A percentile compares a stretch with the other conserved stretches of the same genome.
phyloP scores from a whole-genome alignment of 306 rosid species.

The Gillenia trifoliata region DNA sequence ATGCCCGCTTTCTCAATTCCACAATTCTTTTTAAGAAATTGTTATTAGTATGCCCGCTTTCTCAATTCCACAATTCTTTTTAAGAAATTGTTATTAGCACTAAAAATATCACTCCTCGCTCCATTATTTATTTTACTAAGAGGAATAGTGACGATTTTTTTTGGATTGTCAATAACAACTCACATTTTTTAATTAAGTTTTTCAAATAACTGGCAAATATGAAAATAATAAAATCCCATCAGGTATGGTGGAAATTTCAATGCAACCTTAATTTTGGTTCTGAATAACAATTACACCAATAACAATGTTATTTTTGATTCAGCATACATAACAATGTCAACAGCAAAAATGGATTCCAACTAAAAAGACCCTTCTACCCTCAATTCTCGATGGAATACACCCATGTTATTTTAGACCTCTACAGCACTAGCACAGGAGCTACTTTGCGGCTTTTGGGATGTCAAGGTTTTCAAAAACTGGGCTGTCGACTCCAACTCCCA shows the following conservation, averaged over 20 bases:
- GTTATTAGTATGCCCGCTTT: too few species aligned
- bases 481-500: constrained; percentile 88
- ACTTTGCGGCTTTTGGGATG: constrained; percentile 33
- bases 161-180: too few species aligned
- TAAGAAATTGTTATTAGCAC: too few species aligned
- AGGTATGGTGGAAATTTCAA: background rate
- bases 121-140: too few species aligned
- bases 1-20: too few species aligned
- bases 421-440: background rate
- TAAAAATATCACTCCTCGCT: too few species aligned
- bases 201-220: background rate
- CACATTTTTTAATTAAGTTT: too few species aligned
- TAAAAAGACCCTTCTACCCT: background rate
- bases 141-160: too few species aligned
- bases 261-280: background rate
- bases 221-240: background rate
- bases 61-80: too few species aligned
- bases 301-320: background rate
- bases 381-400: background rate
- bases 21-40: too few species aligned
- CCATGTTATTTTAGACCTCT: background rate
- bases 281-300: background rate
- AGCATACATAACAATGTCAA: background rate
- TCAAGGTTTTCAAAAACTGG: constrained; percentile 38
- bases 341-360: background rate